Evolutionary conservation across 2,329 filamentous ascomycete species (phyloP).

Genomic region (Tetracladium maxilliforme): DNA sequence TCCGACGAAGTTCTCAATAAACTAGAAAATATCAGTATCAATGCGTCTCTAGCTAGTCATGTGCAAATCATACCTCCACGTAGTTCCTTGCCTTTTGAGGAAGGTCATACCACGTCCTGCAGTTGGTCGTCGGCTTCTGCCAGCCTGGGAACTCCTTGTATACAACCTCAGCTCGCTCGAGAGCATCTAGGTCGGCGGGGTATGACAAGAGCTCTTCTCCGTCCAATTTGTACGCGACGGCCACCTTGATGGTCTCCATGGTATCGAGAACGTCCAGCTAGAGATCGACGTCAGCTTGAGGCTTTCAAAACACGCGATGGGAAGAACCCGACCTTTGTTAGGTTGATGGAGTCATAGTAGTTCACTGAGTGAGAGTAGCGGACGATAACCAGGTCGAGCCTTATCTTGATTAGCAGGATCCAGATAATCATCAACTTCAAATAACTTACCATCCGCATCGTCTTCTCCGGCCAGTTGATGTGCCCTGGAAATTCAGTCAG

Average conservation of each 20-base stretch:
- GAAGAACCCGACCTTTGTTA: no score
- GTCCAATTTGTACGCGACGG: constrained; percentile 44
- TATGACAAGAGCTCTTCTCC: constrained; percentile 41
- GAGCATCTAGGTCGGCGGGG: constrained; percentile 43
- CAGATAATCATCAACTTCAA: constrained; percentile 8
- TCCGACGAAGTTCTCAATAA: constrained; percentile 50
- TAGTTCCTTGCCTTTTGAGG: constrained; percentile 51
- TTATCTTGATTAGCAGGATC: constrained; percentile 8
- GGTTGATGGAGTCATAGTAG: constrained; percentile 47
- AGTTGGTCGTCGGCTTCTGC: constrained; percentile 45
- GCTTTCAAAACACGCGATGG: constrained; percentile 5
- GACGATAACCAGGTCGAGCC: constrained; percentile 52
- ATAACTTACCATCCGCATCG: constrained; percentile 43
- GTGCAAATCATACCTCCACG: constrained; percentile 35
- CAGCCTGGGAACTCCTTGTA: constrained; percentile 59
- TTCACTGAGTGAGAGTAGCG: constrained; percentile 52
- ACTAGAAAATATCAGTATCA: no score
- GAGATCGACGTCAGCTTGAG: constrained; percentile 36
- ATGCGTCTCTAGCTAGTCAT: constrained; percentile 6
- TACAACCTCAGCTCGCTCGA: constrained; percentile 45
- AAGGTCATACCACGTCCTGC: constrained; percentile 28
- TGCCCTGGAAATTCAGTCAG: constrained; percentile 2
- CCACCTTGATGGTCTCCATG: constrained; percentile 62
- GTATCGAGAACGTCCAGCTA: constrained; percentile 58
- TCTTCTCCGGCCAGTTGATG: constrained; percentile 41